Conservation (phyloP, 1,284 basidiomycete species). For the Inonotus hispidus region DNA sequence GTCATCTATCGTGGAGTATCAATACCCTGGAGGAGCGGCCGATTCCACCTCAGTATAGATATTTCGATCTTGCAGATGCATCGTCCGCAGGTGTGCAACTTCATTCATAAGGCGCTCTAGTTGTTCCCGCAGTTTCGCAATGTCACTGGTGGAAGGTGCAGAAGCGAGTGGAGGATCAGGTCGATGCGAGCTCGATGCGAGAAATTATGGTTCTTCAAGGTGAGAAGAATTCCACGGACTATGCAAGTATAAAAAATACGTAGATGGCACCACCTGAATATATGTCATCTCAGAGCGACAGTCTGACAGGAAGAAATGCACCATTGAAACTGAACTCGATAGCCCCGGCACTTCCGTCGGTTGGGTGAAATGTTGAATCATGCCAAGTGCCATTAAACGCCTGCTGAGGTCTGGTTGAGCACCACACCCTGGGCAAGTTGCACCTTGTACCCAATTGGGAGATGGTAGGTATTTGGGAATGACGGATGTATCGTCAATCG, state of each 20-base stretch:
- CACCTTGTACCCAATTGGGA: conserved; percentile 20
- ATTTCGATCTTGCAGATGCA: neutral
- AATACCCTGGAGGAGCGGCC: neutral
- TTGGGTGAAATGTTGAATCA: conserved; percentile 18
- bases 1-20: neutral
- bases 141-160: neutral
- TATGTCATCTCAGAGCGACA: neutral
- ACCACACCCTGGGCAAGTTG: conserved; percentile 18
- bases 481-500: conserved; percentile 24
- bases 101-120: neutral
- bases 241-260: conserved; percentile 12
- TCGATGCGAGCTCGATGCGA: neutral
- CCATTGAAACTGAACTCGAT: conserved; percentile 13
- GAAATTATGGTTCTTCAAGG: too few relatives aligned
- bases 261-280: conserved; percentile 13
- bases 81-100: neutral
- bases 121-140: neutral
- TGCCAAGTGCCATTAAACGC: conserved; percentile 23
- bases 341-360: neutral
- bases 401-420: conserved; percentile 9
- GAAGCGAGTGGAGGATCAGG: neutral
- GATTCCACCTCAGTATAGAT: neutral
- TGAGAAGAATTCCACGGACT: too few relatives aligned
- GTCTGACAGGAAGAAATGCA: neutral
- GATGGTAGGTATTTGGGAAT: conserved; percentile 19